Evolutionary conservation across 1,284 basidiomycete species (phyloP).

Genomic region (Vanrija humicola): DNA sequence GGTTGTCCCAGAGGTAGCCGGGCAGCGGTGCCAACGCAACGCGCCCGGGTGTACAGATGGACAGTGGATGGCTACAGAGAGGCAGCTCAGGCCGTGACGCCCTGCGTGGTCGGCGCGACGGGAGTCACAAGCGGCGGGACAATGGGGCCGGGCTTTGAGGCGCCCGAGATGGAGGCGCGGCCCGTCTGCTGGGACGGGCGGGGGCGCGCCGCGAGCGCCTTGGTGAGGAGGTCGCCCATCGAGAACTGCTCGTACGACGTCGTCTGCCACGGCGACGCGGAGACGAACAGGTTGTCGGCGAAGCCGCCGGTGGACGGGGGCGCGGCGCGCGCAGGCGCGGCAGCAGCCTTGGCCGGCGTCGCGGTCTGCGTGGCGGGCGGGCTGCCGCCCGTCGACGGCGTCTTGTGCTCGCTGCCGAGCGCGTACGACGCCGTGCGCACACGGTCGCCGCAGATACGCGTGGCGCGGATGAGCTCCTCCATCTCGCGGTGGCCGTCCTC

Average conservation of each 20-base stretch:
- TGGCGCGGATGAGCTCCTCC: slow-evolving; percentile 56
- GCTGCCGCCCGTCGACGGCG: background rate
- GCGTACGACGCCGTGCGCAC: slow-evolving; percentile 6
- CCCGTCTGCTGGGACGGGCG: slow-evolving; percentile 4
- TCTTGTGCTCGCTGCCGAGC: background rate
- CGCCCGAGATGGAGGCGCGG: background rate
- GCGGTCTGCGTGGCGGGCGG: background rate
- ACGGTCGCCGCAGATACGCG: slow-evolving; percentile 57
- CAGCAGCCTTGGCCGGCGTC: background rate
- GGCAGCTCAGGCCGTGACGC: slow-evolving; percentile 8
- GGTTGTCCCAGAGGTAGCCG: no score
- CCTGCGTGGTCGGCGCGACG: background rate
- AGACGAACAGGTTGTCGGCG: slow-evolving; percentile 1
- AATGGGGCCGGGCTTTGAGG: slow-evolving; percentile 11
- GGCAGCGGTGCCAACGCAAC: background rate
- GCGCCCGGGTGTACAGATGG: background rate
- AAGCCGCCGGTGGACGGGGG: background rate
- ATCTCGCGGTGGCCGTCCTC: slow-evolving; percentile 71
- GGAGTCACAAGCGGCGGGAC: slow-evolving; percentile 2
- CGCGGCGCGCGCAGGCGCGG: background rate
- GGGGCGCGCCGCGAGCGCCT: slow-evolving; percentile 36
- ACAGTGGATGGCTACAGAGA: background rate
- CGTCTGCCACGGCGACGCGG: slow-evolving; percentile 20
- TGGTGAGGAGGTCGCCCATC: slow-evolving; percentile 37
- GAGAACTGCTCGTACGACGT: slow-evolving; percentile 27